Evolutionary conservation across 148 eudicot species (phyloP), one percentile per base, ranked within the genome.

Genomic region (Rhododendron simsii): DNA sequence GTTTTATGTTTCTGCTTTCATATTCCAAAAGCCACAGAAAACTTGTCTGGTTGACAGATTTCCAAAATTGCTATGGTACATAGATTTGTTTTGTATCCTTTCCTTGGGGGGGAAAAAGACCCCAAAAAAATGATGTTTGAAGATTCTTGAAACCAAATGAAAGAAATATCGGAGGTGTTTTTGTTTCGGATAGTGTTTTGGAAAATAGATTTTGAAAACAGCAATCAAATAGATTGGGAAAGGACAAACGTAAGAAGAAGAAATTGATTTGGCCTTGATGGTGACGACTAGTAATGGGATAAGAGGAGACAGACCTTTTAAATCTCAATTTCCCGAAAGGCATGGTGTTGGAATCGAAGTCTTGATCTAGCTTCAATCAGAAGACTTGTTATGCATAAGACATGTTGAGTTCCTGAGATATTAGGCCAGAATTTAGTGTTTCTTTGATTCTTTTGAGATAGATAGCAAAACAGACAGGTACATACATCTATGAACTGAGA

Each of bases 271-370:
- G 2, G 41, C n/a, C 18, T 75, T 41, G 12, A 75, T 5, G n/a
- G 47, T 37, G 50, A 76, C 0, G 5, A 23, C 10, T 8, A 44
- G 48, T 3, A 78, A 44, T 44, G 41, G 81, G 51, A 44, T 23
- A 21, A 78, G 16, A n/a, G 39, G 28, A 44, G 53, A 23, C 30
- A 44, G 33, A 78, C 81, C 81, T 78, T 78, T 78, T 20, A 5
- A 78, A 78, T 44, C 81, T 78, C n/a, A 53, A 78, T 44, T 44
- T 78, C 30, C 81, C 26, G 16, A 78, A 78, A 78, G 81, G 28
- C 81, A 78, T 78, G 16, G 16, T 4, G 81, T 78, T 41, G 81
- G 53, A 39, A 75, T 23, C 30, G 33, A 78, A 75, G 79, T 44
- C 53, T 45, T 23, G 81, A 35, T 45, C 28, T 4, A 21, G 81